A percentile compares a stretch with the other conserved stretches of the same genome.
Conservation (phyloP, 331 rosid genomes). For the Quercus lobata region DNA sequence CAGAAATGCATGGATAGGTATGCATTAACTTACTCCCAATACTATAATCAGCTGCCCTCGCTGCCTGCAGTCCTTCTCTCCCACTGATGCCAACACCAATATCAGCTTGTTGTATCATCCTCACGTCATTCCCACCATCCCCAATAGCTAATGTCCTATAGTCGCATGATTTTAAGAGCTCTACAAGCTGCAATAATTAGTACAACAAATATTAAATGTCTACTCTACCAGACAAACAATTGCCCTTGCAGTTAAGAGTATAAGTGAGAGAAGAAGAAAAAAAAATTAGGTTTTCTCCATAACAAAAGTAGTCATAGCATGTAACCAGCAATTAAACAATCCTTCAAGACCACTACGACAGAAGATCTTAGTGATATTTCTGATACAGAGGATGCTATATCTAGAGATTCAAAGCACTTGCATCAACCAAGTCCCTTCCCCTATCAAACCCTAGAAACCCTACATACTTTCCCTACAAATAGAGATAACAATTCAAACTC, state of each 20-base stretch:
- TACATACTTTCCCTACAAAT: too few species aligned
- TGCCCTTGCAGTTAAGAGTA: background rate
- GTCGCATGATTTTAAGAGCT: constrained; percentile 77
- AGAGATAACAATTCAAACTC: too few species aligned
- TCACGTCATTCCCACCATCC: constrained; percentile 94
- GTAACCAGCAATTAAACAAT: background rate
- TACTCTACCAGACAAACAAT: constrained; percentile 6
- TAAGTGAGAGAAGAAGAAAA: background rate
- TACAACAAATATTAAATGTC: constrained; percentile 5
- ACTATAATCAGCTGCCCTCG: constrained; percentile 95
- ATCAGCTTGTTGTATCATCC: constrained; percentile 97
- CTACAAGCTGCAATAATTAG: constrained; percentile 72
- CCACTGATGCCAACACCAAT: constrained; percentile 98
- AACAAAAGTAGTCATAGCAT: background rate
- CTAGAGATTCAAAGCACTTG: background rate
- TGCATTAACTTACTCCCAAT: constrained; percentile 69
- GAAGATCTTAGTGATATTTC: background rate
- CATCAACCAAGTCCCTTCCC: background rate
- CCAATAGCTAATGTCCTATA: constrained; percentile 92
- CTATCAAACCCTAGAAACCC: too few species aligned
- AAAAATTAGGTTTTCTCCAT: background rate
- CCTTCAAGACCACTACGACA: background rate
- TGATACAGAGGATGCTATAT: background rate
- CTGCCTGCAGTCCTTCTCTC: constrained; percentile 96
- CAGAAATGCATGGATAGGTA: background rate